Evolutionary conservation across 495 filamentous ascomycete genomes (phyloP).

Genomic region (Amphirosellinia nigrospora): DNA sequence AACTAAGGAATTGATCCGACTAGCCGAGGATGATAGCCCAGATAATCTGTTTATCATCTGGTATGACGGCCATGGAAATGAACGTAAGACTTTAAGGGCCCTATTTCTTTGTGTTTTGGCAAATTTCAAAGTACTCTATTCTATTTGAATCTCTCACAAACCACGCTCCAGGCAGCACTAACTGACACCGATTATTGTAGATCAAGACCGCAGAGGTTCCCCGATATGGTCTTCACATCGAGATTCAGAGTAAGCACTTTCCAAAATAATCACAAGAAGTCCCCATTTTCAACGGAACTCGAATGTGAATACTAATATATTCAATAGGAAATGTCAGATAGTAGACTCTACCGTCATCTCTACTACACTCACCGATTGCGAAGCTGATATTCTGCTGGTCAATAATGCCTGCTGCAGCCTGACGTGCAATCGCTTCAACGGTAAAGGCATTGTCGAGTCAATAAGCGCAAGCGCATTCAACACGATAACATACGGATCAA

Average conservation of each 20-base stretch:
- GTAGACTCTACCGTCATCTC: constrained; percentile 9
- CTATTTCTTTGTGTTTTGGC: no score
- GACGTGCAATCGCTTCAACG: constrained; percentile 1
- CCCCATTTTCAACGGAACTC: background rate
- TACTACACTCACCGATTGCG: background rate
- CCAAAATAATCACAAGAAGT: background rate
- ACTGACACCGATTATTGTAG: no score
- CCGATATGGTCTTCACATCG: background rate
- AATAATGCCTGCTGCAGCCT: background rate
- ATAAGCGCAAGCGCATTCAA: constrained; percentile 7
- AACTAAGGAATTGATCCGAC: background rate
- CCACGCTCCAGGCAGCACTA: no score
- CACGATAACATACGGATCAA: background rate
- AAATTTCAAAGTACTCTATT: no score
- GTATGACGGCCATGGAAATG: constrained; percentile 1
- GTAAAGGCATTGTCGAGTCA: constrained; percentile 9
- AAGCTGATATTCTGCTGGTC: background rate
- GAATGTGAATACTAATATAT: background rate
- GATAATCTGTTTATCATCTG: constrained; percentile 2
- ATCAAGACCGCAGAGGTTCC: background rate
- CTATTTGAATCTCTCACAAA: no score
- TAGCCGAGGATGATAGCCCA: background rate
- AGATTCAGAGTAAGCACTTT: background rate
- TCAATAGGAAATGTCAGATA: background rate
- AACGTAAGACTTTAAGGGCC: no score